Evolutionary conservation across 169 alveolate genomes (phyloP).

Genomic region (Cryptosporidium canis): DNA sequence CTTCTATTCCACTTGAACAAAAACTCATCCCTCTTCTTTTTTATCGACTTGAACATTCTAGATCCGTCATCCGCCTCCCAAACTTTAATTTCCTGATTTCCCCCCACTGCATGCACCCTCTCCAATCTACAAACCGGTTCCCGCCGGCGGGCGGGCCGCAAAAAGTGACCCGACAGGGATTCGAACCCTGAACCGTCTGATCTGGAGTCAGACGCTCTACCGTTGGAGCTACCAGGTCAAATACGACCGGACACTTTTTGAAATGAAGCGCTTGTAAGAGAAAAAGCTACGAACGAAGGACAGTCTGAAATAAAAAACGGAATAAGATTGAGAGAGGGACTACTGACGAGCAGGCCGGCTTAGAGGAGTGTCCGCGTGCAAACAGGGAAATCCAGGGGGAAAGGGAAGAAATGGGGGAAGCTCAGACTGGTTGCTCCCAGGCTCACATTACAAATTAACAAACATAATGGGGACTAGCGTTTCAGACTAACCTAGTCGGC

Average conservation of each 20-base stretch:
- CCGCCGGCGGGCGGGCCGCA: neutral
- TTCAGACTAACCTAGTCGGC: too few relatives aligned
- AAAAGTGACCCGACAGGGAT: constrained; percentile 74
- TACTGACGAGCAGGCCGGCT: too few relatives aligned
- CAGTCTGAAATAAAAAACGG: too few relatives aligned
- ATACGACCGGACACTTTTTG: neutral
- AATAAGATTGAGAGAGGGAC: too few relatives aligned
- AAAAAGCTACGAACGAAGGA: neutral
- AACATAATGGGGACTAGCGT: too few relatives aligned
- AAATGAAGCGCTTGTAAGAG: neutral
- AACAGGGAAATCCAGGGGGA: too few relatives aligned
- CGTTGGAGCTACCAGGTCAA: constrained; percentile 74
- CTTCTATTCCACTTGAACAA: constrained; percentile 64
- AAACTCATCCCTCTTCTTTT: constrained; percentile 48
- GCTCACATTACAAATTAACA: too few relatives aligned
- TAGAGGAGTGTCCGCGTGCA: too few relatives aligned
- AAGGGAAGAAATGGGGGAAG: too few relatives aligned
- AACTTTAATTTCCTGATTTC: neutral
- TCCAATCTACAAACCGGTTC: neutral
- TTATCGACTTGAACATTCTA: constrained; percentile 31
- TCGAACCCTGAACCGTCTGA: constrained; percentile 75
- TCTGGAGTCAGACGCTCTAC: constrained; percentile 75
- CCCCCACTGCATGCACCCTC: neutral
- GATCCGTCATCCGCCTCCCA: neutral
- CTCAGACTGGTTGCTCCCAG: too few relatives aligned